Percentiles rank a stretch among this genome's conserved stretches.
Conservation (phyloP, 305 asterid species). For the Vinca major region DNA sequence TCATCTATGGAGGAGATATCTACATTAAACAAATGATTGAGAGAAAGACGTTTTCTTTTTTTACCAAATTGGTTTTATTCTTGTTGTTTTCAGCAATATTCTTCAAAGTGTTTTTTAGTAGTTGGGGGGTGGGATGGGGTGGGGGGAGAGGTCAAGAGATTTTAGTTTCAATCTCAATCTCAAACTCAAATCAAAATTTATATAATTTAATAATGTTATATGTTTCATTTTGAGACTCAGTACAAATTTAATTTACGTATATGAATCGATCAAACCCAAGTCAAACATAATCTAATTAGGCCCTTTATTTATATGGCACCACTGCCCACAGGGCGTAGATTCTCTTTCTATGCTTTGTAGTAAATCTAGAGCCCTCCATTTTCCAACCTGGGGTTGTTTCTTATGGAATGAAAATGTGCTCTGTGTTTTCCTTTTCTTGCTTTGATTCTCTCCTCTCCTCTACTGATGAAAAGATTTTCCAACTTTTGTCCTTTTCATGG, state of each 20-base stretch:
- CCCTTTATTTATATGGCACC: constrained; percentile 28
- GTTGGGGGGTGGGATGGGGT: too few relatives aligned
- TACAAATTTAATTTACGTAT: too few relatives aligned
- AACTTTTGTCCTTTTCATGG: constrained; percentile 60
- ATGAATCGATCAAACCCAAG: too few relatives aligned
- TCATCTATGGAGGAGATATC: constrained; percentile 31
- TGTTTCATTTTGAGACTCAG: too few relatives aligned
- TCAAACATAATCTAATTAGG: too few relatives aligned
- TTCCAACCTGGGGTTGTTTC: constrained; percentile 30
- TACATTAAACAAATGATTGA: constrained; percentile 65
- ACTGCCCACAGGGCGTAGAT: constrained; percentile 51
- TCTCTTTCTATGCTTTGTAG: constrained; percentile 41
- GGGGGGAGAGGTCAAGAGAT: too few relatives aligned
- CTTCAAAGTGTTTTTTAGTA: constrained; percentile 32
- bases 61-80: constrained; percentile 42
- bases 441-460: constrained; percentile 43
- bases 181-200: too few relatives aligned
- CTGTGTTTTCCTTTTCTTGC: constrained; percentile 16
- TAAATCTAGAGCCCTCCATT: constrained; percentile 38
- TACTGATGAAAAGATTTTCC: constrained; percentile 46
- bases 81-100: constrained; percentile 58
- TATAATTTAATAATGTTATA: too few relatives aligned
- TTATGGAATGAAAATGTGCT: constrained; percentile 16
- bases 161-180: too few relatives aligned
- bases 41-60: too few relatives aligned